These are phyloP conservation scores for Talaromyces islandicus DNA, from an alignment of 2,329 filamentous ascomycete genomes.

Conservation along the genomic window DNA sequence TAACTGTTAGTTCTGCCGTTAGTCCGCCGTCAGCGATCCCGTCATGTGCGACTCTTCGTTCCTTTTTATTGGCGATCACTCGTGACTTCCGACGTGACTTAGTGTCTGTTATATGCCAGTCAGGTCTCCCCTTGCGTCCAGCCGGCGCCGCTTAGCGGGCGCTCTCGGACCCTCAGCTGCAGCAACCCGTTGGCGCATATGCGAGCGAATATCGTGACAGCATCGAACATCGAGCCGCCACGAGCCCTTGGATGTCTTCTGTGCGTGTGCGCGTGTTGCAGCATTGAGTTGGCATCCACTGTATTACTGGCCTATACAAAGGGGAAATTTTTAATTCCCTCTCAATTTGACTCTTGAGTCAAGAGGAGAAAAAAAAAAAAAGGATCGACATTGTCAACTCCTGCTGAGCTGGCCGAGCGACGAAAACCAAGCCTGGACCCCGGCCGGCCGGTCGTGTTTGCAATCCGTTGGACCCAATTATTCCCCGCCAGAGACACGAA, in stretches of 20 bases:
- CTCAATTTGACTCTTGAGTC: neutral
- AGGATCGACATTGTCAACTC: neutral
- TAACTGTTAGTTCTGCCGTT: too few species aligned
- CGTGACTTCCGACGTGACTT: too few species aligned
- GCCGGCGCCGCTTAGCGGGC: neutral
- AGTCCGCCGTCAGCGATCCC: too few species aligned
- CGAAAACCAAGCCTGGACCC: neutral
- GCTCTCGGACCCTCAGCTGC: slow-evolving; percentile 16
- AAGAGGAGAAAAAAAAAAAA: neutral
- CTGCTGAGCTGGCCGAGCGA: neutral
- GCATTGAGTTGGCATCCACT: neutral
- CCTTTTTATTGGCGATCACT: neutral
- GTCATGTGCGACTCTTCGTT: neutral
- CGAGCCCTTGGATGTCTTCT: neutral
- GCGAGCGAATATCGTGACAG: slow-evolving; percentile 17
- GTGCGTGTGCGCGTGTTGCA: neutral
- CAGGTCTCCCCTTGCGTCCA: slow-evolving; percentile 2
- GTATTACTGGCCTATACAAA: too few species aligned
- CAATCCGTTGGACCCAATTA: neutral
- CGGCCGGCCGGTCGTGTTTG: neutral
- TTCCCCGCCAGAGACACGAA: too few species aligned
- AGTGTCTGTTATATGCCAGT: neutral
- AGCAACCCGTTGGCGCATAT: slow-evolving; percentile 22
- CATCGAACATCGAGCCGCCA: slow-evolving; percentile 7
- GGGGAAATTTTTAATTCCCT: too few species aligned